Base-by-base conservation (phyloP, 768 basidiomycete species). In the Pilatotrama ljubarskyi region DNA sequence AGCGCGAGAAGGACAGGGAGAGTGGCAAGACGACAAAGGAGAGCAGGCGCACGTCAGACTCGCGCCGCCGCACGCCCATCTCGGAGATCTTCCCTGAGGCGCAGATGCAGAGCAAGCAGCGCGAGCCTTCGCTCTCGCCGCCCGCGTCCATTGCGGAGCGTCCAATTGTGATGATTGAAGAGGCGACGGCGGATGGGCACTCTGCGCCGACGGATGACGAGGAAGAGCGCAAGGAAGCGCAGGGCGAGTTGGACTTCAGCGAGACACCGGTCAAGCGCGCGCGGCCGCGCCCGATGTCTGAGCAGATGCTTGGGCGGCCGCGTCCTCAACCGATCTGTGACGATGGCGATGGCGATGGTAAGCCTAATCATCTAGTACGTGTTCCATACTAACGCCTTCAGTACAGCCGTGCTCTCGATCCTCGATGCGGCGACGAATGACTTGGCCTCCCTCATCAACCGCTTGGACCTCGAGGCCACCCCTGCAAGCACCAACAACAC, bases 391-490 rank as follows among this genome's bases (percentile, higher is more conserved):
- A 20, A 61, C 43, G 36, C 10, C 10, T 32, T 10, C 41, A 56
- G 40, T 11, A 2, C 62, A 82, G 90, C 81, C 61, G 83, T 83
- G 14, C 68, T 91, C 1, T 88, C 85, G 0, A 80, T 90, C 29
- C 75, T 92, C n/a, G 87, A 87, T 62, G 88, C 89, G 0, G 91
- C 88, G 0, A 93, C 91, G 0, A 84, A 90, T 51, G 91, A 93
- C 41, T 80, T 93, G 3, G 91, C 88, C 0, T 83, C 83, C 55
- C 75, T 93, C 3, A 90, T 93, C 70, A 89, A 86, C 62, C 81
- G 82, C n/a, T 78, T 93, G n/a, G 88, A 92, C 64, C 77, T 93
- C 3, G 84, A 91, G 68, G 88, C 89, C 4, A 93, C 91, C 0
- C 91, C 90, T 0, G 77, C 78, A 2, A 79, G 84, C 2, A 72